Base-by-base conservation (phyloP, 345 rosid genomes). In the Cardamine chenopodiifolia region DNA sequence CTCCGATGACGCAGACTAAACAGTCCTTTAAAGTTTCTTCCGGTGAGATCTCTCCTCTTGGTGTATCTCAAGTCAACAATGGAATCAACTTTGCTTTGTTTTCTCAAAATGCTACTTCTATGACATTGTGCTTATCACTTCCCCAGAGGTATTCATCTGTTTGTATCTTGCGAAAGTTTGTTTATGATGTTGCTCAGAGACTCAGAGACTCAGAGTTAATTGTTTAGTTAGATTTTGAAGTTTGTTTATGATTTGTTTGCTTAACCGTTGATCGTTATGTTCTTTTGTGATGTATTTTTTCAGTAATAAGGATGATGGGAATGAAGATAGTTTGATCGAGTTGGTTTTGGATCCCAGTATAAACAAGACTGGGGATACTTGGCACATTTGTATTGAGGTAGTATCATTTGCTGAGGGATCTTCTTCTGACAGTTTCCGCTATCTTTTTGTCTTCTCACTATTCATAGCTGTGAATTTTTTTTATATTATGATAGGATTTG, bases 341-440 rank as follows among this genome's bases (percentile, higher is more conserved):
- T 78, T 91, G 65, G 74, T 85, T 71, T 70, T 94, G 87, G 93
- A 94, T 86, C 88, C 92, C 57, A 76, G 8, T 12, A 61, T 50
- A 45, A 94, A 94, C 68, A 94, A 84, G 85, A 94, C 97, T 18
- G 97, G 96, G 63, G 93, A 94, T 76, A 76, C 85, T 71, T 94
- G 97, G 98, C 98, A 94, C 78, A 86, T 91, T 47, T 86, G 81
- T 52, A 60, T 94, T 37, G 85, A 91, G 97, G 98, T 89, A 71
- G 62, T 55, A 23, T 61, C 45, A 39, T 28, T 28, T 52, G 5
- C 19, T 3, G 1, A 8, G 4, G 1, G n/a, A 62, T 53, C 17
- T 29, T 42, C 47, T 53, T 60, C 5, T n/a, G 29, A 58, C n/a
- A n/a, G n/a, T n/a, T n/a, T n/a, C n/a, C n/a, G n/a, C 23, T 32